These are phyloP conservation scores for Nakataea oryzae DNA, from an alignment of 2,329 filamentous ascomycete genomes.

Conservation along the genomic window DNA sequence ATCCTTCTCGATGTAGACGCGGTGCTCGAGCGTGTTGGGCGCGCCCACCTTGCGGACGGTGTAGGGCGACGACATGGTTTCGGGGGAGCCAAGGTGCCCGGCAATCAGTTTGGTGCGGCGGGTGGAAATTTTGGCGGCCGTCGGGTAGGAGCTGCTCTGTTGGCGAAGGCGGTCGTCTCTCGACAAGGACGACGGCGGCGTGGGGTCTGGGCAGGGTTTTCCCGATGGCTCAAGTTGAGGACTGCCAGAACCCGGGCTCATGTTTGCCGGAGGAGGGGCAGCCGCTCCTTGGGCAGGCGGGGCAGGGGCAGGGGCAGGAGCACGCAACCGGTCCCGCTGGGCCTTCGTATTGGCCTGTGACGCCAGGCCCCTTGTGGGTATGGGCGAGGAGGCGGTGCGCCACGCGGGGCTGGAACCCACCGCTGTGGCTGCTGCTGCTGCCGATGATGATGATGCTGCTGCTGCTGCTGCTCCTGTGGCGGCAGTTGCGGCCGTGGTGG, in stretches of 20 bases:
- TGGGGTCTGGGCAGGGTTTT: background rate
- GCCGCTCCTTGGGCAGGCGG: constrained; percentile 10
- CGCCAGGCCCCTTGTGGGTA: background rate
- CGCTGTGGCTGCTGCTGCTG: background rate
- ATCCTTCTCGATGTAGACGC: constrained; percentile 97
- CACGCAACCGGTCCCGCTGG: background rate
- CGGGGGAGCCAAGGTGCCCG: constrained; percentile 36
- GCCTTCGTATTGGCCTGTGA: background rate
- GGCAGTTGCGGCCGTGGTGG: no score
- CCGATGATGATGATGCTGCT: background rate
- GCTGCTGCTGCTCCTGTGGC: background rate
- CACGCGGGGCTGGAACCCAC: background rate
- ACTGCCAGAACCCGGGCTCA: constrained; percentile 2
- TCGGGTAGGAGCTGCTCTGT: background rate
- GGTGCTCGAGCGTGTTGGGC: constrained; percentile 91
- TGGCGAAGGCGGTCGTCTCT: background rate
- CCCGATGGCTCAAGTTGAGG: background rate
- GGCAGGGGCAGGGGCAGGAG: constrained; percentile 7
- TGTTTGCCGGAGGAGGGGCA: constrained; percentile 14
- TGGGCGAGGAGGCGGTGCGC: no score
- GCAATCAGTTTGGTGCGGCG: constrained; percentile 43
- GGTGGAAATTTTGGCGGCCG: constrained; percentile 31
- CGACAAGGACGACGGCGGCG: background rate
- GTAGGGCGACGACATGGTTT: constrained; percentile 53
- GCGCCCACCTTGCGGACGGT: constrained; percentile 77